Evolutionary conservation across 768 basidiomycete species (phyloP).

Genomic region (Cantharellus cinnabarinus): DNA sequence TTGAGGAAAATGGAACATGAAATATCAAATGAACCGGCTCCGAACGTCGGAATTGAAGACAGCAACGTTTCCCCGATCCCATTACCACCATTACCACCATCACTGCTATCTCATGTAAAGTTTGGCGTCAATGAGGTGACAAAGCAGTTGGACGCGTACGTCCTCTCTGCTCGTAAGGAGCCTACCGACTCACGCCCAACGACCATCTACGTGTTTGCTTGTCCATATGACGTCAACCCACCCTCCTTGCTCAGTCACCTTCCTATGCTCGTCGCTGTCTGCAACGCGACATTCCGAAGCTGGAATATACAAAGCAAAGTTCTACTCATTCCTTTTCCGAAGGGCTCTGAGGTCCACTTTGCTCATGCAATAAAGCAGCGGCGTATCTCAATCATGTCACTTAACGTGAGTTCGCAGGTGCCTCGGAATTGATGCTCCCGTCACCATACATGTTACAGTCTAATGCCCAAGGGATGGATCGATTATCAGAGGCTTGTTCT

Average conservation of each 20-base stretch:
- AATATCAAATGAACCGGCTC: not conserved
- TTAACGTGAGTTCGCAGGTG: slow-evolving; percentile 32
- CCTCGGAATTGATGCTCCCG: no score
- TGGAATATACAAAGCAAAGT: slow-evolving; percentile 18
- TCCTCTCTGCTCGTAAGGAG: not conserved
- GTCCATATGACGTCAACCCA: not conserved
- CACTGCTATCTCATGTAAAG: slow-evolving; percentile 27
- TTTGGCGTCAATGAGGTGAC: slow-evolving; percentile 73
- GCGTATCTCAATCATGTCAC: slow-evolving; percentile 41
- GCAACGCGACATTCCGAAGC: slow-evolving; percentile 46
- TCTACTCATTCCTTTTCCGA: slow-evolving; percentile 43
- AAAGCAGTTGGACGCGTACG: slow-evolving; percentile 42
- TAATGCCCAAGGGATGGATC: slow-evolving; percentile 1
- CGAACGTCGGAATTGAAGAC: not conserved
- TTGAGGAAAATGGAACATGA: not conserved
- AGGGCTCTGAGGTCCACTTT: slow-evolving; percentile 40
- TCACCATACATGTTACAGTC: not conserved
- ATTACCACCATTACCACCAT: slow-evolving; percentile 15
- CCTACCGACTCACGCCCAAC: not conserved
- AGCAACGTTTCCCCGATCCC: not conserved
- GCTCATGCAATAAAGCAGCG: slow-evolving; percentile 44
- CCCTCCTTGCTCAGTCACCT: slow-evolving; percentile 7
- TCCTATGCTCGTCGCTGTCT: slow-evolving; percentile 33
- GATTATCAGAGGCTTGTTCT: not conserved
- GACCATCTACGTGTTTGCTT: not conserved